Base-by-base conservation (phyloP, 2,329 filamentous ascomycete species). In the Xylaria hypoxylon region DNA sequence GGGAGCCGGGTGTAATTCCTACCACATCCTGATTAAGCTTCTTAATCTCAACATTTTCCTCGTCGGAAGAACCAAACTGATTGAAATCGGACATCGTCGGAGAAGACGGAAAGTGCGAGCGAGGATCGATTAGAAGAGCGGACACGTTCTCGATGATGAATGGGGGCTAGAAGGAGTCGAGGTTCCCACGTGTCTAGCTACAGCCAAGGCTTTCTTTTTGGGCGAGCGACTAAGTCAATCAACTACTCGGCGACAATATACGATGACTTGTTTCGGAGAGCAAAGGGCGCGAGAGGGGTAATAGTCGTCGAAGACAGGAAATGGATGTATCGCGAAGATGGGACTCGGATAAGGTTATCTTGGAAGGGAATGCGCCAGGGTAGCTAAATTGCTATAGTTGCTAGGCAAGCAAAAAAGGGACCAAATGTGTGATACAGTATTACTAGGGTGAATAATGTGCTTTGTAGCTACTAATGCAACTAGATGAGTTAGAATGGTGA, bases 41-140 rank as follows among this genome's bases (percentile, higher is more conserved):
- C 81, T 88, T 92, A 75, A 97, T 88, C 82, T 95, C 92, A 69
- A 87, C 87, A 78, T 91, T 93, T 82, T 96, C 92, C 80, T 95
- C 92, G 44, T 95, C 92, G 26, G 88, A 87, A 75, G 89, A 88
- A 74, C 90, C 90, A 78, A 87, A 93, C 75, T 88, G 86, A 70
- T 80, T 82, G 80, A 91, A 90, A 80, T 93, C 91, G 73, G 87
- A 87, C 90, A 93, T 93, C 15, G 71, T 69, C 75, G 44, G 35
- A 56, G 22, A 56, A 57, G 38, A 19, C 15, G 10, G 10, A 10
- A 10, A 19, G 24, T n/a, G 33, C 33, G 35, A 51, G 33, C 11
- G 17, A 51, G 35, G 13, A 50, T n/a, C 33, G 31, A 53, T 40
- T 13, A 26, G 15, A 42, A 42, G 40, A 48, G 13, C 26, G 24